These are phyloP conservation scores for Ogataea ramenticola DNA, from an alignment of 805 yeast species.

Conservation along the genomic window DNA sequence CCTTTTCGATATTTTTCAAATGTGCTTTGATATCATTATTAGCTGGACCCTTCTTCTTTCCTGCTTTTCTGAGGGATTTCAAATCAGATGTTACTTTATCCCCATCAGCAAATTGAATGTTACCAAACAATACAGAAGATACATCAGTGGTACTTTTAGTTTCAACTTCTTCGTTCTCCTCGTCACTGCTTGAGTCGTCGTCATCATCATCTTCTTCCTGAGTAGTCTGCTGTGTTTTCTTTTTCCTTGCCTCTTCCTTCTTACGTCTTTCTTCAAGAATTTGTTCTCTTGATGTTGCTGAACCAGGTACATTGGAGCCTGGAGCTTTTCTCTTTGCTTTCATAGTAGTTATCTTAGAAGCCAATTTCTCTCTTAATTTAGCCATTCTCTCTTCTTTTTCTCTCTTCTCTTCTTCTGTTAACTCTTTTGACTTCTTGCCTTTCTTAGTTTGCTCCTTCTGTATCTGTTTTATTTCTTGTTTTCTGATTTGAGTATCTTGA, in stretches of 20 bases:
- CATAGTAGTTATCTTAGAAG: constrained; percentile 60
- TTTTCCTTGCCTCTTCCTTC: constrained; percentile 31
- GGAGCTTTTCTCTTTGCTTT: constrained; percentile 87
- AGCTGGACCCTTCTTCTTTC: constrained; percentile 74
- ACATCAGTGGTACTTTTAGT: constrained; percentile 25
- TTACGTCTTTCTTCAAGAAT: constrained; percentile 58
- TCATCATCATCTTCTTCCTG: constrained; percentile 31
- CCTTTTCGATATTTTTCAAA: constrained; percentile 64
- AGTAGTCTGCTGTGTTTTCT: constrained; percentile 20
- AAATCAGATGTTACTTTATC: constrained; percentile 70
- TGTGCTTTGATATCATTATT: constrained; percentile 82
- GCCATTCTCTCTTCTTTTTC: constrained; percentile 49
- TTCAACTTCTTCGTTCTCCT: constrained; percentile 26
- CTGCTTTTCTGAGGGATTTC: constrained; percentile 46
- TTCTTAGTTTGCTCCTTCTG: constrained; percentile 3
- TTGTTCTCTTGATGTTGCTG: constrained; percentile 80
- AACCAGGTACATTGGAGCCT: constrained; percentile 73
- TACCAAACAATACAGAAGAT: constrained; percentile 60
- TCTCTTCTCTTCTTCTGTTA: constrained; percentile 41
- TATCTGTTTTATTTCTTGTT: constrained; percentile 5
- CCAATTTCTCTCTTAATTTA: constrained; percentile 70
- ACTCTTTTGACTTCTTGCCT: constrained; percentile 4
- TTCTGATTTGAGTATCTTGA: constrained; percentile 11
- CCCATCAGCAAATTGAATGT: constrained; percentile 78
- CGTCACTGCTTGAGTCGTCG: constrained; percentile 32